Evolutionary conservation across 2,329 filamentous ascomycete species (phyloP).

Genomic region (Dactylellina sp.): DNA sequence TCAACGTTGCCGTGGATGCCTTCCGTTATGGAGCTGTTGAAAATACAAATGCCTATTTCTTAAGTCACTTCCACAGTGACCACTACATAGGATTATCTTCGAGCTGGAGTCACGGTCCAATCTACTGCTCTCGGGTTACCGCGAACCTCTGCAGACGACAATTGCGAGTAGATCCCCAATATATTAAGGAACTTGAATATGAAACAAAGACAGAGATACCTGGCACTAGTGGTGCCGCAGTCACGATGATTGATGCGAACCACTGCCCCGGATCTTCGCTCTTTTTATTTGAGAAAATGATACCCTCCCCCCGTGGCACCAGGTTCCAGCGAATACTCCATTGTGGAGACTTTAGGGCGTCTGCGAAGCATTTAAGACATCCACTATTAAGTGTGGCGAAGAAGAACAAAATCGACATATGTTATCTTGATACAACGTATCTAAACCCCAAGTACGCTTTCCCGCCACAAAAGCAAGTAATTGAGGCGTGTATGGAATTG

Average conservation of each 20-base stretch:
- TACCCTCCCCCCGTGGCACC: constrained; percentile 66
- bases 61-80: constrained; percentile 98
- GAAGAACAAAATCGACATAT: constrained; percentile 91
- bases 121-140: constrained; percentile 94
- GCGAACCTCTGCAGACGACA: constrained; percentile 89
- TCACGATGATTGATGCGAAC: constrained; percentile 96
- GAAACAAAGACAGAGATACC: constrained; percentile 83
- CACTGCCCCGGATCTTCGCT: constrained; percentile 95
- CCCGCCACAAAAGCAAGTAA: constrained; percentile 86
- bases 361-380: constrained; percentile 83
- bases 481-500: constrained; percentile 86
- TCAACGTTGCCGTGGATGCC: constrained; percentile 93
- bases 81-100: constrained; percentile 93
- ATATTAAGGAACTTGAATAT: constrained; percentile 86
- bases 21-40: constrained; percentile 94
- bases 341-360: constrained; percentile 95
- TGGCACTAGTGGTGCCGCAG: constrained; percentile 81
- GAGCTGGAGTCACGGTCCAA: constrained; percentile 90
- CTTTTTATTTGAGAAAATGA: constrained; percentile 86
- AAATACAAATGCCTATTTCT: constrained; percentile 92
- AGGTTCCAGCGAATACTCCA: constrained; percentile 85
- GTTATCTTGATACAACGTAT: constrained; percentile 97
- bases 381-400: constrained; percentile 73
- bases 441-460: constrained; percentile 96
- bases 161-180: constrained; percentile 85